Conservation (phyloP, 2,329 filamentous ascomycete species). For the Colletotrichum karsti region DNA sequence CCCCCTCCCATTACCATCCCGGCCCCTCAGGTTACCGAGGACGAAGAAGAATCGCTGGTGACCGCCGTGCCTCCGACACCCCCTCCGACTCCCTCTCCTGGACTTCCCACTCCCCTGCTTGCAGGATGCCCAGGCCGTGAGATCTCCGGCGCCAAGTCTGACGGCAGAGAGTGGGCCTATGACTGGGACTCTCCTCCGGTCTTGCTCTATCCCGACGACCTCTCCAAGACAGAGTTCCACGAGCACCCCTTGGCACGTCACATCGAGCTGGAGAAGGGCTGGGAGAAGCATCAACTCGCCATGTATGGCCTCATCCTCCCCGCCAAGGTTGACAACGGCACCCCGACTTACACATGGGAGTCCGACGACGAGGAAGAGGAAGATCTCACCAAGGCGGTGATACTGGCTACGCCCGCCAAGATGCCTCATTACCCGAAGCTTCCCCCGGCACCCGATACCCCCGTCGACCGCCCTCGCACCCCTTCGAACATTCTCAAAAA, state of each 20-base stretch:
- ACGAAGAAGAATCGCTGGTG: not conserved
- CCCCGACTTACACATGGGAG: constrained; percentile 20
- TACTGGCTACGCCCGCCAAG: not conserved
- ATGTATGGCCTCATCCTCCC: constrained; percentile 25
- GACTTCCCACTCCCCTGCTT: constrained; percentile 49
- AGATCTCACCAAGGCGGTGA: not conserved
- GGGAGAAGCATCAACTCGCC: constrained; percentile 16
- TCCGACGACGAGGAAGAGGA: constrained; percentile 24
- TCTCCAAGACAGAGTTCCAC: constrained; percentile 43
- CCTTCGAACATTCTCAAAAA: constrained; percentile 23
- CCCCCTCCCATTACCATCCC: not conserved
- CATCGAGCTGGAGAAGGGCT: constrained; percentile 10
- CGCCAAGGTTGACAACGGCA: constrained; percentile 13
- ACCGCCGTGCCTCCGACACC: not conserved
- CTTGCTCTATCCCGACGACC: constrained; percentile 42
- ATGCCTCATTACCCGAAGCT: not conserved
- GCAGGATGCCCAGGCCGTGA: constrained; percentile 48
- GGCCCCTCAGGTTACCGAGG: not conserved
- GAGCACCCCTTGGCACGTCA: constrained; percentile 46
- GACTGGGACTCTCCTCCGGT: constrained; percentile 40
- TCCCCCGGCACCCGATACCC: not conserved
- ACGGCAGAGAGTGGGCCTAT: constrained; percentile 43
- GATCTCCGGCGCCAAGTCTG: constrained; percentile 45
- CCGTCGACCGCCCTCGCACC: not conserved
- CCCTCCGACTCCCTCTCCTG: constrained; percentile 4